These are phyloP conservation scores for Cylindrotheca fusiformis DNA, from an alignment of 108 stramenopile species.

Conservation along the genomic window DNA sequence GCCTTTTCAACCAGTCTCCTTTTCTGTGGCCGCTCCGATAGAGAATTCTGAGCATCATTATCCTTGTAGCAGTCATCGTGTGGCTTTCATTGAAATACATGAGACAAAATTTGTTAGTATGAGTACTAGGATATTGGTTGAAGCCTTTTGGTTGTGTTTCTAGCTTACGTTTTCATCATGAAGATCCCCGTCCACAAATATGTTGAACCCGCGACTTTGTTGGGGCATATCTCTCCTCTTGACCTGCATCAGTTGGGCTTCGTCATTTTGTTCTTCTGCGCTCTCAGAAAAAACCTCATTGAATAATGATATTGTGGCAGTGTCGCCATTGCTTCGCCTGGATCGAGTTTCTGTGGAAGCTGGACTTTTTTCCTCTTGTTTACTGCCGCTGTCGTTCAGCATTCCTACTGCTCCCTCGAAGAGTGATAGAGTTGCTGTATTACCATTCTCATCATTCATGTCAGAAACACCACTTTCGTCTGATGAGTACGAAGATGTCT, in stretches of 20 bases:
- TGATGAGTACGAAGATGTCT: not conserved
- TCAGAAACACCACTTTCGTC: not conserved
- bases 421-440: slow-evolving; percentile 27
- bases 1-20: slow-evolving; percentile 8
- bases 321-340: slow-evolving; percentile 32
- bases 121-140: too few relatives aligned
- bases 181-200: slow-evolving; percentile 19
- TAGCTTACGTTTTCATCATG: slow-evolving; percentile 24
- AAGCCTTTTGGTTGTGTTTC: too few relatives aligned
- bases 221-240: not conserved
- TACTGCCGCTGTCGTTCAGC: not conserved
- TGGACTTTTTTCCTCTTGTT: not conserved
- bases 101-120: too few relatives aligned
- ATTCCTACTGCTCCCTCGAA: slow-evolving; percentile 13
- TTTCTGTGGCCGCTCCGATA: too few relatives aligned
- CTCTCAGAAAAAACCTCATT: slow-evolving; percentile 39
- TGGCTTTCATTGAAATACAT: too few relatives aligned
- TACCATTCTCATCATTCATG: slow-evolving; percentile 9
- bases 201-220: slow-evolving; percentile 1
- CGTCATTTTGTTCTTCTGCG: not conserved
- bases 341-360: not conserved
- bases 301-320: slow-evolving; percentile 54
- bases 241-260: not conserved
- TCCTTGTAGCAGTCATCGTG: too few relatives aligned
- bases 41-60: too few relatives aligned